Percentiles rank a stretch among this genome's conserved stretches.
Conservation (phyloP, 164 flowering plant species). For the Annona cherimola region DNA sequence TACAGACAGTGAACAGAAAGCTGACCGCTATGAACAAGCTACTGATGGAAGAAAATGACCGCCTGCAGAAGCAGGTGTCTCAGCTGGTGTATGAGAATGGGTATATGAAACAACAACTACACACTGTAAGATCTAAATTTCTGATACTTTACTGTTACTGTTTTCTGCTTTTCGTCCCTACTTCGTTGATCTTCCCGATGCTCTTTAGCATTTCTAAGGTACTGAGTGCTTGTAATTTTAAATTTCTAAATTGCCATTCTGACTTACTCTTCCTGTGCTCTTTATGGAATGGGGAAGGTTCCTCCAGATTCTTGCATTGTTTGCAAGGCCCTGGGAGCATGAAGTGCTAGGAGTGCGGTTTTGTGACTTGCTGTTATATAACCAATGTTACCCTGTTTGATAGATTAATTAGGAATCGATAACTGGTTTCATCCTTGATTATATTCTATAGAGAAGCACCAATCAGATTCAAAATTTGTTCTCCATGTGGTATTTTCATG, state of each 20-base stretch:
- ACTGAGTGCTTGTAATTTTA: not conserved
- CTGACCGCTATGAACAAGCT: slow-evolving; percentile 86
- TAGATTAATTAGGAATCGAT: too few species aligned
- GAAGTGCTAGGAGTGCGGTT: too few species aligned
- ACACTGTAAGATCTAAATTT: slow-evolving; percentile 34
- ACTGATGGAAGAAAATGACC: slow-evolving; percentile 91
- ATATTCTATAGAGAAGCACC: too few species aligned
- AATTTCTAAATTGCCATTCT: not conserved
- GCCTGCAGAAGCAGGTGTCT: slow-evolving; percentile 84
- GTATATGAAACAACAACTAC: slow-evolving; percentile 61
- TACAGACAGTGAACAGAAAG: slow-evolving; percentile 77
- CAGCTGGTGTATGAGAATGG: slow-evolving; percentile 81
- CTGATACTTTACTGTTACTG: not conserved
- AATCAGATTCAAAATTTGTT: too few species aligned
- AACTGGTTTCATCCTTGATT: too few species aligned
- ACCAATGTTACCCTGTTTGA: too few species aligned
- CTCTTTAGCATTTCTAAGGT: not conserved
- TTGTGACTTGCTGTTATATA: too few species aligned
- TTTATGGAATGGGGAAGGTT: too few species aligned
- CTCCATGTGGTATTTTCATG: too few species aligned
- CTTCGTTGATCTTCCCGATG: too few species aligned
- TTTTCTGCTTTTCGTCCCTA: not conserved
- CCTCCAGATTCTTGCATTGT: too few species aligned
- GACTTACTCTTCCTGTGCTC: not conserved
- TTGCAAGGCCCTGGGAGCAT: too few species aligned